phyloP scores from a whole-genome alignment of 352 stramenopile genomes.

The Pythium vanterpoolii region DNA sequence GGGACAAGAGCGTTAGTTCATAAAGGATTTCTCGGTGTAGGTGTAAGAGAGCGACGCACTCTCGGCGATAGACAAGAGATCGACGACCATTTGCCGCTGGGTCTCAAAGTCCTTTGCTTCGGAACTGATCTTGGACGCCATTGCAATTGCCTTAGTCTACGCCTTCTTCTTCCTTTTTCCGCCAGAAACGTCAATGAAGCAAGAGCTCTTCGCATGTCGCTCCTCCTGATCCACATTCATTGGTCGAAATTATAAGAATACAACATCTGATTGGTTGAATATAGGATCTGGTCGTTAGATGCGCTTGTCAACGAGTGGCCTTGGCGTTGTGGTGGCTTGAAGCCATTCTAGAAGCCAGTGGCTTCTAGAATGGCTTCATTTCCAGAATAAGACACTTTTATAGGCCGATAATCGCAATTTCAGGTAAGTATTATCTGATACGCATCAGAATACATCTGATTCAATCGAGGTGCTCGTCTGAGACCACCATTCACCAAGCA shows the following conservation, averaged over 20 bases:
- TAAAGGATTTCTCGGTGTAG: neutral
- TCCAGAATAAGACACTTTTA: conserved; percentile 3
- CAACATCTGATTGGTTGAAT: conserved; percentile 8
- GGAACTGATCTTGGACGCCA: conserved; percentile 48
- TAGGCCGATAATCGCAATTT: neutral
- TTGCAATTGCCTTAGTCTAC: conserved; percentile 20
- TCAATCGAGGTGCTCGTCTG: neutral
- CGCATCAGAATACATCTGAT: neutral
- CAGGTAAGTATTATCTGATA: neutral
- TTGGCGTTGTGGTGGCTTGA: neutral
- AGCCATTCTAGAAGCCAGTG: no score
- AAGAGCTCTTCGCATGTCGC: conserved; percentile 4
- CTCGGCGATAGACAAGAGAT: conserved; percentile 69
- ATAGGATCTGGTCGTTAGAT: neutral
- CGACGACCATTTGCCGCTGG: conserved; percentile 72
- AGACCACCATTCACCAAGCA: no score
- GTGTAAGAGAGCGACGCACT: conserved; percentile 32
- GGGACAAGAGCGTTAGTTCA: neutral
- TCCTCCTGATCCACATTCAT: conserved; percentile 2
- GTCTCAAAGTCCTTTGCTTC: conserved; percentile 70
- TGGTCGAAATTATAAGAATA: neutral
- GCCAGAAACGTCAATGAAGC: neutral
- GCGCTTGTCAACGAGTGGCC: conserved; percentile 10
- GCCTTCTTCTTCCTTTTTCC: neutral
- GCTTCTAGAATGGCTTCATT: conserved; percentile 19